These are phyloP conservation scores for Davidsoniella virescens DNA, from an alignment of 2,329 filamentous ascomycete species.

Conservation along the genomic window DNA sequence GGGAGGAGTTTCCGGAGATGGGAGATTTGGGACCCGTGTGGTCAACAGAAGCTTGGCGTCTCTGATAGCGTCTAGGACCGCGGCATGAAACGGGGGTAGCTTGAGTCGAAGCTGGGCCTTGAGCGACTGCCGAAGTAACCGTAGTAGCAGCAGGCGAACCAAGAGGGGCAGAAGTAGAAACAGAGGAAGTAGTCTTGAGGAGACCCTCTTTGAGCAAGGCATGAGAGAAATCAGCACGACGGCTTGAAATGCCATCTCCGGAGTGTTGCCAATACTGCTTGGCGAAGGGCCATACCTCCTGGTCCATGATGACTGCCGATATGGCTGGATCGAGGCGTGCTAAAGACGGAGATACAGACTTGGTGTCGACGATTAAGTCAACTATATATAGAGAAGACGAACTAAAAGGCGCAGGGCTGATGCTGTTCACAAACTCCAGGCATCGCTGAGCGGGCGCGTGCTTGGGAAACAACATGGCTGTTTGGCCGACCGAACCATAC, in stretches of 20 bases:
- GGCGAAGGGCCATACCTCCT: conserved; percentile 51
- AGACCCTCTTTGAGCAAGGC: conserved; percentile 54
- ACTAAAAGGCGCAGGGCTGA: conserved; percentile 31
- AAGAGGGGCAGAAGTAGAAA: conserved; percentile 16
- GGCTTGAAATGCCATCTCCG: conserved; percentile 81
- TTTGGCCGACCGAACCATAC: conserved; percentile 44
- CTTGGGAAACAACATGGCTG: conserved; percentile 74
- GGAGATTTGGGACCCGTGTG: conserved; percentile 4
- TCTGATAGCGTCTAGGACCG: conserved; percentile 24
- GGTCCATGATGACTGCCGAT: conserved; percentile 55
- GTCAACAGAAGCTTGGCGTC: conserved; percentile 6
- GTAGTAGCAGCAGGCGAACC: conserved; percentile 16
- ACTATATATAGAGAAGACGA: conserved; percentile 32
- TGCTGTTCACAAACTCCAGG: conserved; percentile 48
- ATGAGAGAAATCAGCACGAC: conserved; percentile 79
- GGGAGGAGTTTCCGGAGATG: conserved; percentile 12
- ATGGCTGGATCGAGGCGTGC: conserved; percentile 41
- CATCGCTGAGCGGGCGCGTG: conserved; percentile 54
- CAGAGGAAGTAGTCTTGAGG: conserved; percentile 19
- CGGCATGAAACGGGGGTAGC: conserved; percentile 21
- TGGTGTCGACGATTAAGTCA: conserved; percentile 47
- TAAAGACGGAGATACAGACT: conserved; percentile 34
- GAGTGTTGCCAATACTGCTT: conserved; percentile 97
- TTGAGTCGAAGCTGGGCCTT: neutral
- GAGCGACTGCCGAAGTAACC: no score